Evolutionary conservation across 2,329 filamentous ascomycete species (phyloP).

Genomic region (Calonectria henricotiae): DNA sequence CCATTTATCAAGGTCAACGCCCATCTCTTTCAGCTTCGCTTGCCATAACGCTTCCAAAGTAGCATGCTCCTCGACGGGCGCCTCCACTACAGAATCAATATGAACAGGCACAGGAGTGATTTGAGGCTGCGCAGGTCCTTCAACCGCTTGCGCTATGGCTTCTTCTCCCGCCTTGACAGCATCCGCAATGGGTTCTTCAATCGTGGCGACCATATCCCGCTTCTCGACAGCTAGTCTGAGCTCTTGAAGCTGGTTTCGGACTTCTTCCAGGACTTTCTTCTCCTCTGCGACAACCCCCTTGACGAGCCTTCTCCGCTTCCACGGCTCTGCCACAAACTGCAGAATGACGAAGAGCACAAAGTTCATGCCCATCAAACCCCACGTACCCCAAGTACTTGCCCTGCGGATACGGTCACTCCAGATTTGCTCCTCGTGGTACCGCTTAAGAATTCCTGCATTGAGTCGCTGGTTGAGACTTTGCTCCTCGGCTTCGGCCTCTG

Average conservation of each 20-base stretch:
- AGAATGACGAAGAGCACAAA: slow-evolving; percentile 89
- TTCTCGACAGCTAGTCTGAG: slow-evolving; percentile 54
- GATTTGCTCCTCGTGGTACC: slow-evolving; percentile 99
- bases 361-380: slow-evolving; percentile 98
- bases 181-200: slow-evolving; percentile 34
- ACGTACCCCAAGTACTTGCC: slow-evolving; percentile 98
- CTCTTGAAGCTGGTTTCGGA: slow-evolving; percentile 62
- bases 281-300: slow-evolving; percentile 87
- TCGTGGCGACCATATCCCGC: slow-evolving; percentile 45
- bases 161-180: slow-evolving; percentile 37
- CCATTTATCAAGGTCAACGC: slow-evolving; percentile 65
- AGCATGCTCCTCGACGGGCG: slow-evolving; percentile 17
- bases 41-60: slow-evolving; percentile 14
- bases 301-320: slow-evolving; percentile 86
- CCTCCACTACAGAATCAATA: slow-evolving; percentile 34
- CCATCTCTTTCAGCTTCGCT: slow-evolving; percentile 62
- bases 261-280: slow-evolving; percentile 70
- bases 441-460: slow-evolving; percentile 86
- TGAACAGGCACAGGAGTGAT: slow-evolving; percentile 19
- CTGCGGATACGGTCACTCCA: slow-evolving; percentile 98
- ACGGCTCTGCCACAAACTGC: slow-evolving; percentile 93
- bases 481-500: slow-evolving; percentile 83
- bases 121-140: slow-evolving; percentile 32
- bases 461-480: slow-evolving; percentile 84
- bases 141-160: slow-evolving; percentile 17